A percentile compares a stretch with the other conserved stretches of the same genome.
phyloP scores from a whole-genome alignment of 2,329 filamentous ascomycete species.

The Botryosphaeria dothidea region DNA sequence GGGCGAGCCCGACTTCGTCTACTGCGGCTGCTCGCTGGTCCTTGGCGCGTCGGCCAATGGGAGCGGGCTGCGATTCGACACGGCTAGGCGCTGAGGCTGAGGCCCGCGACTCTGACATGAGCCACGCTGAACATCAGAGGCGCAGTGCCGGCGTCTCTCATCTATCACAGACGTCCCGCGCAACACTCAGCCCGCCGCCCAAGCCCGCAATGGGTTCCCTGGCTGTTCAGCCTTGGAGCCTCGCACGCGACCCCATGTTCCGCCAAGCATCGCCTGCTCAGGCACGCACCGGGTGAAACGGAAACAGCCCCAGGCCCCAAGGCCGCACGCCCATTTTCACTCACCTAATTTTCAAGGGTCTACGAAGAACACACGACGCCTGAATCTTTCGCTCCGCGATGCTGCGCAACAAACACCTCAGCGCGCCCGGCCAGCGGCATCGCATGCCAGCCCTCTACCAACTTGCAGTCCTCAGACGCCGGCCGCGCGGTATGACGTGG shows the following conservation, averaged over 20 bases:
- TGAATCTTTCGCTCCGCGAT: background rate
- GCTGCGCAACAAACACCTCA: background rate
- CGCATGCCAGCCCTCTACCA: background rate
- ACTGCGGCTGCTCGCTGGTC: conserved; percentile 4
- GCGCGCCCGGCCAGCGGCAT: background rate
- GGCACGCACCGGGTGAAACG: background rate
- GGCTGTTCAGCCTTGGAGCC: conserved; percentile 3
- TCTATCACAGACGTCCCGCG: background rate
- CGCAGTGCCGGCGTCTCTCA: background rate
- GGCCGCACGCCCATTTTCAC: background rate
- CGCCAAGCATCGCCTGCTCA: background rate
- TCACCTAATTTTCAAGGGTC: too few species aligned
- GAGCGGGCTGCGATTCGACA: background rate
- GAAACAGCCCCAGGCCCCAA: background rate
- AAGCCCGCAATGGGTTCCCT: background rate
- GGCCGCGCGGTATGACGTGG: conserved; percentile 1
- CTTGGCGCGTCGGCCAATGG: background rate
- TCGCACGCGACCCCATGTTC: background rate
- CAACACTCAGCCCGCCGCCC: background rate
- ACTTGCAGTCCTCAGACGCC: background rate
- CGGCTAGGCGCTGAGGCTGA: conserved; percentile 12
- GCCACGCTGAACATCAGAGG: background rate
- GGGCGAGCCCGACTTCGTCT: conserved; percentile 1
- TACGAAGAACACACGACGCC: background rate
- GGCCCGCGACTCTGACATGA: conserved; percentile 3